These are phyloP conservation scores for Fusarium sp. DNA, from an alignment of 2,329 filamentous ascomycete genomes.

Conservation along the genomic window DNA sequence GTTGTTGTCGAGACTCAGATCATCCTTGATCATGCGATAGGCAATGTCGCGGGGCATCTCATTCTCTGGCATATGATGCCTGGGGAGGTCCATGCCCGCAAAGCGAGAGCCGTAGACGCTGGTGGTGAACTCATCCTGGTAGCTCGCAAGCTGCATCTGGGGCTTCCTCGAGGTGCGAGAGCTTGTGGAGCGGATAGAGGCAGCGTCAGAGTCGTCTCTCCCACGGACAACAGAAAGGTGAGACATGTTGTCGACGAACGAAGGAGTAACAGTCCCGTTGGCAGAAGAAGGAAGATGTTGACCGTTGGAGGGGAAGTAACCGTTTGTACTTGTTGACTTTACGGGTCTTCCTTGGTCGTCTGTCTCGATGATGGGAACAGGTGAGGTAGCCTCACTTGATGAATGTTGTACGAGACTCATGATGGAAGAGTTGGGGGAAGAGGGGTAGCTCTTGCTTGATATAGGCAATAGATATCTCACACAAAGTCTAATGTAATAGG, in stretches of 20 bases:
- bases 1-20: conserved; percentile 89
- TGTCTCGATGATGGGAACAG: conserved; percentile 45
- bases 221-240: conserved; percentile 59
- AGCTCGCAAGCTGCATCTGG: conserved; percentile 59
- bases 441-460: conserved; percentile 15
- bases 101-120: conserved; percentile 91
- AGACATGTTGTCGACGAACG: conserved; percentile 54
- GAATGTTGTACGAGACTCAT: conserved; percentile 37
- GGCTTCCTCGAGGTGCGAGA: conserved; percentile 37
- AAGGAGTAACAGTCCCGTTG: conserved; percentile 32
- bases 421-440: conserved; percentile 22
- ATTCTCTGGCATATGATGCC: conserved; percentile 83
- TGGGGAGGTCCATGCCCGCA: conserved; percentile 81
- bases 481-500: conserved; percentile 1
- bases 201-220: conserved; percentile 44
- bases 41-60: conserved; percentile 94
- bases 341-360: conserved; percentile 42
- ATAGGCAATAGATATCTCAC: neutral
- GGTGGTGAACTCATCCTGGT: conserved; percentile 71
- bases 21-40: conserved; percentile 97
- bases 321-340: conserved; percentile 44
- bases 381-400: conserved; percentile 35
- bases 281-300: conserved; percentile 41
- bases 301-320: conserved; percentile 36
- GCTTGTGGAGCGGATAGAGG: conserved; percentile 39